phyloP scores from a whole-genome alignment of 208 protist genomes.

The Leishmania tarentolae region DNA sequence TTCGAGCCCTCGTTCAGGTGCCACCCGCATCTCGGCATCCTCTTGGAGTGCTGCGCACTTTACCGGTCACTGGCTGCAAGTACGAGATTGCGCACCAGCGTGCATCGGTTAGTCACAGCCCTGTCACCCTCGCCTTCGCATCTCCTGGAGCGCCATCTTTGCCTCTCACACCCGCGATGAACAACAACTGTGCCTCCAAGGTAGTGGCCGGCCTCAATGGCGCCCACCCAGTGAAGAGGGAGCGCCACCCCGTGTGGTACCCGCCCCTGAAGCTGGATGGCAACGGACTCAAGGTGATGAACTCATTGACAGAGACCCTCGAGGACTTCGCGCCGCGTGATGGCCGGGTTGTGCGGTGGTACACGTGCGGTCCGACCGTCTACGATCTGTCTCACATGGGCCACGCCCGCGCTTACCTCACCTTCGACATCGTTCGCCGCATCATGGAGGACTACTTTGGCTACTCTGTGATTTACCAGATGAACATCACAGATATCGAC shows the following conservation, averaged over 20 bases:
- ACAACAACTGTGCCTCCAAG: neutral
- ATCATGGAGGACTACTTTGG: constrained; percentile 97
- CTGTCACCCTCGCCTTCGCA: neutral
- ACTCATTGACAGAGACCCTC: constrained; percentile 84
- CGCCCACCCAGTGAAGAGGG: constrained; percentile 46
- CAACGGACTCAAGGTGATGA: constrained; percentile 59
- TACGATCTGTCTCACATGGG: constrained; percentile 98
- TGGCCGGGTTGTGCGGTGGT: constrained; percentile 88
- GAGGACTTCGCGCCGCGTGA: constrained; percentile 73
- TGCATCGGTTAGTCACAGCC: neutral
- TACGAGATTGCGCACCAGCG: neutral
- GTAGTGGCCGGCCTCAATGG: constrained; percentile 45
- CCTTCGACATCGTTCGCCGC: constrained; percentile 97
- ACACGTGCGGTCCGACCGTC: constrained; percentile 98
- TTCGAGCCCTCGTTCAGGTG: constrained; percentile 15
- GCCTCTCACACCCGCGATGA: neutral
- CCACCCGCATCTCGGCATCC: constrained; percentile 7
- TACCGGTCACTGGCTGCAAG: too few species aligned
- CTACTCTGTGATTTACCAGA: constrained; percentile 91
- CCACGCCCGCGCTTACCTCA: constrained; percentile 98
- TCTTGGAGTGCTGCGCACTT: neutral
- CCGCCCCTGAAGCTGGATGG: constrained; percentile 43
- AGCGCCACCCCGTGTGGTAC: constrained; percentile 82
- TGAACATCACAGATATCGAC: constrained; percentile 99
- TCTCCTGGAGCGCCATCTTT: neutral